Percentiles rank a stretch among this genome's conserved stretches.
Conservation (phyloP, 2,329 filamentous ascomycete genomes). For the Ophiognomonia clavigignenti-juglandacearum region DNA sequence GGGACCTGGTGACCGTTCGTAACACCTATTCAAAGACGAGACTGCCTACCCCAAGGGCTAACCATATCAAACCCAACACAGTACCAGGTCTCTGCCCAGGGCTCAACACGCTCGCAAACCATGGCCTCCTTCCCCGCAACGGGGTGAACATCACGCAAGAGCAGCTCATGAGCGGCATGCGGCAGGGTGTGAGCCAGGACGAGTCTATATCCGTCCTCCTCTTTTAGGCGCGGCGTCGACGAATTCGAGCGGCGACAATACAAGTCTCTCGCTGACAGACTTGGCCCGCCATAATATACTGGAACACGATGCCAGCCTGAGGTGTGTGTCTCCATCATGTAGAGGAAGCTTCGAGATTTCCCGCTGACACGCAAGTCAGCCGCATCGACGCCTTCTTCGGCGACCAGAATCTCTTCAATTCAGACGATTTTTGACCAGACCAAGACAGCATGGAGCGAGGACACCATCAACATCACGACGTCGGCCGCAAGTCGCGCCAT, state of each 20-base stretch:
- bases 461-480: slow-evolving; percentile 1
- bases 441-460: neutral
- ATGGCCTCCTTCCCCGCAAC: slow-evolving; percentile 8
- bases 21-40: neutral
- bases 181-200: slow-evolving; percentile 7
- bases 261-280: slow-evolving; percentile 17
- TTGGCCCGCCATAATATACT: slow-evolving; percentile 41
- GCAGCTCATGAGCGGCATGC: slow-evolving; percentile 4
- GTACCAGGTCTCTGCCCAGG: slow-evolving; percentile 9
- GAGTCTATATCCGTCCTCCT: no score
- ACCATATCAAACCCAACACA: neutral
- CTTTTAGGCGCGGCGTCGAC: slow-evolving; percentile 4
- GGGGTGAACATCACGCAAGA: slow-evolving; percentile 11
- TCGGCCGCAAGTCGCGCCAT: slow-evolving; percentile 4
- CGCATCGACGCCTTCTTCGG: slow-evolving; percentile 46
- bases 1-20: neutral
- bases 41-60: neutral
- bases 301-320: slow-evolving; percentile 44
- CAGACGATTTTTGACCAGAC: slow-evolving; percentile 35
- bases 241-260: slow-evolving; percentile 4
- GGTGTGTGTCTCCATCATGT: slow-evolving; percentile 20
- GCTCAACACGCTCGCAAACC: slow-evolving; percentile 10
- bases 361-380: slow-evolving; percentile 20
- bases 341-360: neutral
- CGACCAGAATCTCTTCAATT: slow-evolving; percentile 47